Percentiles rank a stretch among this genome's conserved stretches.
phyloP scores from a whole-genome alignment of 345 rosid genomes.

The Laguncularia racemosa region DNA sequence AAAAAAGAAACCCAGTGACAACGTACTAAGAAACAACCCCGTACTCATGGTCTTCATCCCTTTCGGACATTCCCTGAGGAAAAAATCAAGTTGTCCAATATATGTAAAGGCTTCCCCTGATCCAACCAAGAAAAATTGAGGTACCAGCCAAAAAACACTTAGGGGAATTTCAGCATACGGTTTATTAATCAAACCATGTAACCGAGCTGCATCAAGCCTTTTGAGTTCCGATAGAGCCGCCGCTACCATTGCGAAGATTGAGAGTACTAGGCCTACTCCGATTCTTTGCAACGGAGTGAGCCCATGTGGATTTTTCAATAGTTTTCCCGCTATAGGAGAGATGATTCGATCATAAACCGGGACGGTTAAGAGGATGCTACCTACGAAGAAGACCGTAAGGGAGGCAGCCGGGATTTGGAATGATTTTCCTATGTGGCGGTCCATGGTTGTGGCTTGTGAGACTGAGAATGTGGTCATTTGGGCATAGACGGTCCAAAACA shows the following conservation, averaged over 20 bases:
- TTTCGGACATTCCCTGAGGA: slow-evolving; percentile 58
- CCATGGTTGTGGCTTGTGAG: slow-evolving; percentile 73
- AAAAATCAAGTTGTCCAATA: slow-evolving; percentile 70
- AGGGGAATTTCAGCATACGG: slow-evolving; percentile 18
- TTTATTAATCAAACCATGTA: slow-evolving; percentile 2
- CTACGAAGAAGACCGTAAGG: slow-evolving; percentile 47
- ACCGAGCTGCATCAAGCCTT: slow-evolving; percentile 26
- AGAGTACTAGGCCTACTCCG: slow-evolving; percentile 52
- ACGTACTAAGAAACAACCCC: slow-evolving; percentile 52
- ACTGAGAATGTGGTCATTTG: slow-evolving; percentile 73
- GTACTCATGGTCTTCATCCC: slow-evolving; percentile 75
- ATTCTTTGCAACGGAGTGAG: slow-evolving; percentile 53
- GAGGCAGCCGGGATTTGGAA: slow-evolving; percentile 67
- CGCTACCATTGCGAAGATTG: slow-evolving; percentile 47
- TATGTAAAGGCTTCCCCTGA: slow-evolving; percentile 60
- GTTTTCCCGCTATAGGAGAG: slow-evolving; percentile 24
- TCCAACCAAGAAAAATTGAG: slow-evolving; percentile 63
- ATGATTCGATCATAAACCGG: slow-evolving; percentile 48
- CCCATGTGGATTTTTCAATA: slow-evolving; percentile 19
- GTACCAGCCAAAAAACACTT: slow-evolving; percentile 42
- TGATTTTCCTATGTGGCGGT: slow-evolving; percentile 30
- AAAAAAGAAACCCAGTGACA: slow-evolving; percentile 57
- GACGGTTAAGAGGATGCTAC: slow-evolving; percentile 38
- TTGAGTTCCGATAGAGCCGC: slow-evolving; percentile 44
- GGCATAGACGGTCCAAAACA: slow-evolving; percentile 55